These are phyloP conservation scores for Trichoderma orchidacearum DNA, from an alignment of 495 filamentous ascomycete species.

Conservation along the genomic window DNA sequence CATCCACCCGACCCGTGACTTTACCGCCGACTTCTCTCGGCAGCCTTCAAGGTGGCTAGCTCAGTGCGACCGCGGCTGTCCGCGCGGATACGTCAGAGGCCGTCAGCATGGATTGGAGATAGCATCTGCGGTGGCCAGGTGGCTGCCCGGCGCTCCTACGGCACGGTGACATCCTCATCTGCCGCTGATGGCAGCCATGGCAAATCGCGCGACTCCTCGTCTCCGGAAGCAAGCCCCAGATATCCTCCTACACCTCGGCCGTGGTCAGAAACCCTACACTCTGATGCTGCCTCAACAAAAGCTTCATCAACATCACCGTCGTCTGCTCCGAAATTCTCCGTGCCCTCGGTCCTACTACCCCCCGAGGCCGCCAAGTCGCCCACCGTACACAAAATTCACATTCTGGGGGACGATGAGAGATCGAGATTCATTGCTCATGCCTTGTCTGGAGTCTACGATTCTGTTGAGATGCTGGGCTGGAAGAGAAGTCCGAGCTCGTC, in stretches of 20 bases:
- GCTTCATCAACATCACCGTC: not conserved
- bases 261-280: not conserved
- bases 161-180: constrained; percentile 5
- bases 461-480: constrained; percentile 8
- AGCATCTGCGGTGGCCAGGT: constrained; percentile 35
- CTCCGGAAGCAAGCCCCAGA: not conserved
- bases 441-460: constrained; percentile 17
- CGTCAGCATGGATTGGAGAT: constrained; percentile 31
- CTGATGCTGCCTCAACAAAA: not conserved
- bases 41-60: constrained; percentile 12
- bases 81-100: constrained; percentile 34
- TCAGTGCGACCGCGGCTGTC: constrained; percentile 37
- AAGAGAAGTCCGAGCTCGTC: not conserved
- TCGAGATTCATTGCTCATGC: constrained; percentile 38
- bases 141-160: constrained; percentile 19
- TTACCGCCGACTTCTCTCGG: not conserved
- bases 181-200: not conserved
- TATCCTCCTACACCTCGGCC: not conserved
- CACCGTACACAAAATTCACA: constrained; percentile 23
- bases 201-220: not conserved
- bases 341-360: not conserved
- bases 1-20: not conserved
- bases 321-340: not conserved
- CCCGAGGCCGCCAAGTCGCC: not conserved
- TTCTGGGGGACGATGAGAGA: constrained; percentile 34